Evolutionary conservation across 345 rosid genomes (phyloP), one percentile per base, ranked within the genome.

Genomic region (Conringia planisiliqua): DNA sequence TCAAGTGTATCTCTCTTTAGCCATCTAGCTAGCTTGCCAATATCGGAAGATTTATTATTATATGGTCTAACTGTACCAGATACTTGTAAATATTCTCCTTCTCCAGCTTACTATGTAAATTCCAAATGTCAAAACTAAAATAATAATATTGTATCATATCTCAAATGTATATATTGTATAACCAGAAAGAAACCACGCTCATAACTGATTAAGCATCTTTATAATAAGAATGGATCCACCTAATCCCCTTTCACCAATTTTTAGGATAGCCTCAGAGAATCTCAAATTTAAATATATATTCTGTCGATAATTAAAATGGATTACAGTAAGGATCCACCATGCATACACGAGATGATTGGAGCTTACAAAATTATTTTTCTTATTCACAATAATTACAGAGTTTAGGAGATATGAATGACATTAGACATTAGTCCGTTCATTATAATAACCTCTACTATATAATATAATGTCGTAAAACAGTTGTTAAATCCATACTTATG

Each of bases 251-350:
- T 29, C 73, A 52, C 16, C 54, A 63, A 17, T 16, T 16, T 22
- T 22, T 22, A 22, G 24, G 24, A 22, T 46, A 64, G 26, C 20
- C 18, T 7, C 3, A 26, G 5, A 5, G 17, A 20, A n/a, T 38
- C 44, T 20, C 30, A 5, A 7, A 13, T 20, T 14, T 7, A 67
- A 67, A 14, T 24, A 14, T 5, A 51, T 4, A 2, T 24, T n/a
- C 20, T 4, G 50, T 42, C 56, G 57, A 58, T 8, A 18, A 42
- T 32, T 13, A 70, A 70, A 32, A 14, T 44, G 64, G 55, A 43
- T 58, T 70, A 54, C 36, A 58, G 58, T 0, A n/a, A 59, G 66
- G 74, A 22, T 59, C 46, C 33, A 35, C 58, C 58, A 52, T 26
- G 58, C 56, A 59, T 33, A 58, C 9, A 29, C 38, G 9, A 24